Evolutionary conservation across 257 asterid species (phyloP), one percentile per base, ranked within the genome.

Genomic region (Solanum pennellii): DNA sequence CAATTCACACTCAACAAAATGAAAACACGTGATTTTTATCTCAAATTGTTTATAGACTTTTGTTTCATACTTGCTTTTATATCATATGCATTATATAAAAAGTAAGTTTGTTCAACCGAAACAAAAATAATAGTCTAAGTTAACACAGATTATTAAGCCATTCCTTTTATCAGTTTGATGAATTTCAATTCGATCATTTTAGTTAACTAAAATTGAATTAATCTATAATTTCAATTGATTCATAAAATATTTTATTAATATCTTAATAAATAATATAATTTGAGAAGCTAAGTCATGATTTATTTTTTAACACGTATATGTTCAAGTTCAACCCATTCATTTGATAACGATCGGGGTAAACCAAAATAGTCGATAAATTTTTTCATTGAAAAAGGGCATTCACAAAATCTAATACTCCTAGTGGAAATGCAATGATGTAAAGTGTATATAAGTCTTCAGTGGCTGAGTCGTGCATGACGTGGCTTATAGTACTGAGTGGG

Each of bases 391-490:
- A 33, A 31, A 2, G 87, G 3, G 14, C 2, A n/a, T 47, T 27
- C 14, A 18, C 71, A 86, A 86, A 76, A 62, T 86, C 25, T 79
- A 6, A 15, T 72, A 23, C 69, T 23, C 69, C 69, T 10, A 39
- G 37, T 62, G 52, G 87, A 84, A 84, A 65, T 65, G 65, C 41
- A 84, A 84, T 65, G 16, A 84, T 84, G 42, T 5, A 65, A 60
- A 41, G 79, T 62, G 42, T 29, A 39, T 14, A n/a, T 21, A 52
- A 1, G 87, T 10, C 68, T 56, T 18, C 73, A 52, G 88, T 65
- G 23, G 75, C 76, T 74, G 89, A 82, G 86, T 60, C 73, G 77
- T 87, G 74, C 6, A 89, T 89, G 90, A 88, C 90, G 89, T 89
- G 90, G 88, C 90, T 62, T 7, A 56, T 86, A 79, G 87, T 52